These are phyloP conservation scores for Royoungia palumana DNA, from an alignment of 768 basidiomycete genomes.

Conservation along the genomic window DNA sequence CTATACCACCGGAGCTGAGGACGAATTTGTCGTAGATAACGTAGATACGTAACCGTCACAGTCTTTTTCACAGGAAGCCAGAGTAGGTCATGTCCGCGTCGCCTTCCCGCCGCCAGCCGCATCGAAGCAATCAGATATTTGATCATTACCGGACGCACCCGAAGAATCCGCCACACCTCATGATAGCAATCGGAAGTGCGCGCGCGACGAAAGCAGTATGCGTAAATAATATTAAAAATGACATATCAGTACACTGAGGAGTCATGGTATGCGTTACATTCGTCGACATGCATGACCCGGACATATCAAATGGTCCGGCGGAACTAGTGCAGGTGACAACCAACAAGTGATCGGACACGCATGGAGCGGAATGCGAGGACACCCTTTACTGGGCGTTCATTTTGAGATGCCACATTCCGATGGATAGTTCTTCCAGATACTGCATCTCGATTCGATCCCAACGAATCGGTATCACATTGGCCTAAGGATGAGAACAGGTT, in stretches of 20 bases:
- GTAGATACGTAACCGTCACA: slow-evolving; percentile 27
- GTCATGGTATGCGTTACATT: slow-evolving; percentile 24
- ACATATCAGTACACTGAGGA: slow-evolving; percentile 17
- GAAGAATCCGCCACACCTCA: neutral
- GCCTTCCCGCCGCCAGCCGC: slow-evolving; percentile 8
- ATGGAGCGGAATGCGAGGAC: slow-evolving; percentile 1
- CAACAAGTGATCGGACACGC: slow-evolving; percentile 10
- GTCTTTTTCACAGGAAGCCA: slow-evolving; percentile 34
- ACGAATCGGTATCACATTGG: slow-evolving; percentile 64
- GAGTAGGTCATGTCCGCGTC: neutral
- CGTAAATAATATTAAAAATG: slow-evolving; percentile 25
- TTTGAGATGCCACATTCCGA: slow-evolving; percentile 74
- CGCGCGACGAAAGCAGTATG: neutral
- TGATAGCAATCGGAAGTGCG: neutral
- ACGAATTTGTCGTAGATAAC: slow-evolving; percentile 50
- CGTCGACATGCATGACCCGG: slow-evolving; percentile 5
- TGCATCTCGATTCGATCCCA: slow-evolving; percentile 69
- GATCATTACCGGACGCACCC: slow-evolving; percentile 3
- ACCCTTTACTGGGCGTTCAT: slow-evolving; percentile 31
- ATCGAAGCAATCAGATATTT: slow-evolving; percentile 8
- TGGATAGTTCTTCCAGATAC: slow-evolving; percentile 64
- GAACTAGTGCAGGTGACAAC: slow-evolving; percentile 5
- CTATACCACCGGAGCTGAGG: slow-evolving; percentile 26
- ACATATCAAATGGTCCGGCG: slow-evolving; percentile 12
- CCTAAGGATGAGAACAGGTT: slow-evolving; percentile 35